A percentile compares a stretch with the other conserved stretches of the same genome.
Conservation (phyloP, 2,329 filamentous ascomycete species). For the Aquanectria penicillioides region DNA sequence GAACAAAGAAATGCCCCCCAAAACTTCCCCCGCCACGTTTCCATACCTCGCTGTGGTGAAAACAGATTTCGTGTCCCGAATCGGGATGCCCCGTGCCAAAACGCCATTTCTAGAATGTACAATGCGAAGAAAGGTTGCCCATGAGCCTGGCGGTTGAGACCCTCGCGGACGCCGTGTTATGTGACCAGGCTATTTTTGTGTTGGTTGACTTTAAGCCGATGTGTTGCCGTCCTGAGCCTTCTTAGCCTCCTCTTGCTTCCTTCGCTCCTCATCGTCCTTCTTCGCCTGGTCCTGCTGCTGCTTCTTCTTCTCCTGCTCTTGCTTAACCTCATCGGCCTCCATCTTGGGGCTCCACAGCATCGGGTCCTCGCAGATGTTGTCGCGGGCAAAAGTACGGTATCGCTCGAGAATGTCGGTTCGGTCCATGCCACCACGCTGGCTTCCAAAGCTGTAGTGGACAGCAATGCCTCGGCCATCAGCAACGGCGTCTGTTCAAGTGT, state of each 20-base stretch:
- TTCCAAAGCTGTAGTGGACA: conserved; percentile 62
- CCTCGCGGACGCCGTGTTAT: too few relatives aligned
- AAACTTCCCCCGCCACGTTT: too few relatives aligned
- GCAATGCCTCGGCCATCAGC: conserved; percentile 65
- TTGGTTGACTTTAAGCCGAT: too few relatives aligned
- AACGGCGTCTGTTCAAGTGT: conserved; percentile 48
- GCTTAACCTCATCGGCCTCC: conserved; percentile 5
- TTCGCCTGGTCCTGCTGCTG: conserved; percentile 1
- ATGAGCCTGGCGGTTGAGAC: too few relatives aligned
- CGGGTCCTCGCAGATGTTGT: conserved; percentile 56
- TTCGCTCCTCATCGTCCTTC: background rate
- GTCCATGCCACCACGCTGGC: conserved; percentile 52
- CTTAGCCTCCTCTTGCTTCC: background rate
- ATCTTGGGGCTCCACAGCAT: conserved; percentile 44
- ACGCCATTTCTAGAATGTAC: too few relatives aligned
- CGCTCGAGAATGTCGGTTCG: conserved; percentile 63
- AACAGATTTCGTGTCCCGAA: too few relatives aligned
- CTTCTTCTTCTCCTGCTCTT: background rate
- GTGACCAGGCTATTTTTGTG: too few relatives aligned
- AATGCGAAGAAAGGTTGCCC: too few relatives aligned
- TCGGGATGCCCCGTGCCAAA: too few relatives aligned
- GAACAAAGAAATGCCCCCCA: too few relatives aligned
- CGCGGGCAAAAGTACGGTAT: conserved; percentile 62
- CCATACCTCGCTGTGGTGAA: too few relatives aligned
- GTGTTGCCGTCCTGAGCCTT: background rate